phyloP scores from a whole-genome alignment of 2,329 filamentous ascomycete species.

The Claviceps maximensis region DNA sequence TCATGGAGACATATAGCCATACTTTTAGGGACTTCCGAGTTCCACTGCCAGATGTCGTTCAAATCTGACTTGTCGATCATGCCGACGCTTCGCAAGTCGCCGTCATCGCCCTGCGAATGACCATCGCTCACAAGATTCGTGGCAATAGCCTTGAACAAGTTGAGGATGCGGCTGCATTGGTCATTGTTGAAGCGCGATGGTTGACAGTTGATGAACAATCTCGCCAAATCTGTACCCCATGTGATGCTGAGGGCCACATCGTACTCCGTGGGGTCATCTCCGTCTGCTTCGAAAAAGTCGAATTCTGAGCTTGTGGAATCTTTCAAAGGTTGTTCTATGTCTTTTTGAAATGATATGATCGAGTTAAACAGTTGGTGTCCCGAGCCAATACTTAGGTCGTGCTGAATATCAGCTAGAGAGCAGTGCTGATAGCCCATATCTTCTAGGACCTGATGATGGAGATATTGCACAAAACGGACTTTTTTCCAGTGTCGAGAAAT shows the following conservation, averaged over 20 bases:
- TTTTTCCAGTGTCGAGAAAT: slow-evolving; percentile 13
- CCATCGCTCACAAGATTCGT: neutral
- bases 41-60: slow-evolving; percentile 4
- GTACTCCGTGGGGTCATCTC: slow-evolving; percentile 14
- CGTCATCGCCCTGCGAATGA: neutral
- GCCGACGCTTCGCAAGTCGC: neutral
- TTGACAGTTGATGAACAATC: neutral
- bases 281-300: slow-evolving; percentile 4
- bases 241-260: slow-evolving; percentile 13
- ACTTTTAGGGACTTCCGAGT: neutral
- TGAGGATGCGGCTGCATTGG: neutral
- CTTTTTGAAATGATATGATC: slow-evolving; percentile 18
- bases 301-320: neutral
- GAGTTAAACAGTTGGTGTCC: slow-evolving; percentile 18
- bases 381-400: slow-evolving; percentile 13
- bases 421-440: slow-evolving; percentile 35
- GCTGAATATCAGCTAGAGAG: slow-evolving; percentile 33
- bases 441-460: slow-evolving; percentile 32
- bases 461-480: slow-evolving; percentile 16
- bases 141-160: neutral
- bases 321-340: neutral
- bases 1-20: neutral
- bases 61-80: neutral
- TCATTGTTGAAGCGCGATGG: slow-evolving; percentile 1
- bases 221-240: neutral